Evolutionary conservation across 2,329 filamentous ascomycete genomes (phyloP).

Genomic region (Xylariaceae sp.): DNA sequence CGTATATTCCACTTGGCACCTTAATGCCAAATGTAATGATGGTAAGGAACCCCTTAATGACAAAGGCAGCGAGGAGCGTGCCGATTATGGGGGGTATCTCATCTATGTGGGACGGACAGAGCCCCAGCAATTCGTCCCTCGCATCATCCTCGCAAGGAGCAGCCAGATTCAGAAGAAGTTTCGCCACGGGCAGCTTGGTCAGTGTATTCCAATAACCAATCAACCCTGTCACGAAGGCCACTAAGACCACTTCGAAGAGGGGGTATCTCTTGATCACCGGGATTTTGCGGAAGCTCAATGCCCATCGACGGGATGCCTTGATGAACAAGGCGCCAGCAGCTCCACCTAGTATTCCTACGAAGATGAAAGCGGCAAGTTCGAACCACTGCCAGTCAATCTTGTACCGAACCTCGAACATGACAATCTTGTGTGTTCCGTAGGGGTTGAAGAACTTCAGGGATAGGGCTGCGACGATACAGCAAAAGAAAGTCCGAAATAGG

Average conservation of each 20-base stretch:
- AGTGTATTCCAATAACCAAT: constrained; percentile 91
- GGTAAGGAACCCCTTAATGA: constrained; percentile 86
- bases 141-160: constrained; percentile 75
- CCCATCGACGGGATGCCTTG: constrained; percentile 90
- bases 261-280: constrained; percentile 75
- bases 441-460: constrained; percentile 94
- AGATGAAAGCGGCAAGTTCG: constrained; percentile 76
- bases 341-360: constrained; percentile 83
- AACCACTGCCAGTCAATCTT: constrained; percentile 89
- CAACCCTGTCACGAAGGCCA: constrained; percentile 77
- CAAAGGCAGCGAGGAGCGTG: constrained; percentile 69
- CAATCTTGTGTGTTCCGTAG: constrained; percentile 93
- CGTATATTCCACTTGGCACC: constrained; percentile 93
- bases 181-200: constrained; percentile 83
- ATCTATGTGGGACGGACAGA: constrained; percentile 68
- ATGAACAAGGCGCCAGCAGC: constrained; percentile 87
- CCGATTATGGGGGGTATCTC: constrained; percentile 74
- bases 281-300: constrained; percentile 78
- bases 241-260: constrained; percentile 79
- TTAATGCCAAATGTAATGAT: constrained; percentile 95
- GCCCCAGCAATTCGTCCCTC: constrained; percentile 56
- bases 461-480: constrained; percentile 87
- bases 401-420: constrained; percentile 92
- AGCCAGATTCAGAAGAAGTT: constrained; percentile 83
- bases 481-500: constrained; percentile 95